A percentile compares a stretch with the other conserved stretches of the same genome.
Evolutionary conservation across 2,329 filamentous ascomycete species (phyloP).

Genomic region (Fusarium sp.): DNA sequence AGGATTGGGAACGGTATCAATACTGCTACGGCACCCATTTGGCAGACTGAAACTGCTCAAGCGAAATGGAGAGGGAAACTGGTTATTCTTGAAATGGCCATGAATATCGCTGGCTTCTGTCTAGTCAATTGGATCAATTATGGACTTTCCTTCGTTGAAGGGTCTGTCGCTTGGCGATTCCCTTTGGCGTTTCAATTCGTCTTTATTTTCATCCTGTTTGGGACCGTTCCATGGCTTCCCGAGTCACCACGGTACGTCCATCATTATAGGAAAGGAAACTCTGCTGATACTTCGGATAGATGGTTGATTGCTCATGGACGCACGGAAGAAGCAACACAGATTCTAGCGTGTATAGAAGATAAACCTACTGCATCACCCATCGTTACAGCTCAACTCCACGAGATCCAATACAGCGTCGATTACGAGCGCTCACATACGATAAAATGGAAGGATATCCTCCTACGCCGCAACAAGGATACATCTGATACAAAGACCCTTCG

Average conservation of each 20-base stretch:
- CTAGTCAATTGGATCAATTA: conserved; percentile 54
- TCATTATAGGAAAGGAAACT: rapidly evolving
- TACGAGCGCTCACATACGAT: conserved; percentile 25
- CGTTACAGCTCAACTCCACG: conserved; percentile 11
- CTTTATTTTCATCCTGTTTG: conserved; percentile 51
- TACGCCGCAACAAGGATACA: background rate
- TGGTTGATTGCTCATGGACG: conserved; percentile 27
- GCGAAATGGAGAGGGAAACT: conserved; percentile 21
- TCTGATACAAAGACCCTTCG: conserved; percentile 24
- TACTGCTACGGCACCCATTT: conserved; percentile 26
- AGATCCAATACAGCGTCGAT: conserved; percentile 25
- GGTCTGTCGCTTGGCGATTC: conserved; percentile 55
- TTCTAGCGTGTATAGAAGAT: conserved; percentile 24
- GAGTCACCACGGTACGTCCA: conserved; percentile 22
- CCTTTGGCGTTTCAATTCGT: conserved; percentile 59
- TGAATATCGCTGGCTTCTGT: conserved; percentile 30
- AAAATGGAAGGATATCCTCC: conserved; percentile 9
- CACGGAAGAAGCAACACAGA: conserved; percentile 11
- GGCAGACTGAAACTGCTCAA: conserved; percentile 26
- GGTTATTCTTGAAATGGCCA: conserved; percentile 20
- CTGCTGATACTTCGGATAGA: background rate
- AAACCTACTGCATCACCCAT: background rate
- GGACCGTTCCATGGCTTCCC: conserved; percentile 45
- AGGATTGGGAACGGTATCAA: conserved; percentile 48
- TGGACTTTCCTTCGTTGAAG: conserved; percentile 50